These are phyloP conservation scores for Craspedostauros australis DNA, from an alignment of 108 stramenopile species.

Conservation along the genomic window DNA sequence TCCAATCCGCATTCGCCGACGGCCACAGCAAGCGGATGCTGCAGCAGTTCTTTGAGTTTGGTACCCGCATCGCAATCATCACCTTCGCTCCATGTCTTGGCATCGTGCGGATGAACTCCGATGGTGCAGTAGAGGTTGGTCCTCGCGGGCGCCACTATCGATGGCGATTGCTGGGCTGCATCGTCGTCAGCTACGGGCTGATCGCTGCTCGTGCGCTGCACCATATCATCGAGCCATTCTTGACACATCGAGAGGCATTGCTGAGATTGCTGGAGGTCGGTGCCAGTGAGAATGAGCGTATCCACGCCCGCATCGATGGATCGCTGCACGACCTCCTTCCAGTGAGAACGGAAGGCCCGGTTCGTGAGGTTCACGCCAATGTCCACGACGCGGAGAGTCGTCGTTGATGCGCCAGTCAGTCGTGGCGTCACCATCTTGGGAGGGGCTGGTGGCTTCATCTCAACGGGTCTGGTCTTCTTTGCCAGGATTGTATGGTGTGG, in stretches of 20 bases:
- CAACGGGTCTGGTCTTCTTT: no score
- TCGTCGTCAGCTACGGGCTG: no score
- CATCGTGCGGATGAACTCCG: conserved; percentile 51
- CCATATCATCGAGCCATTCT: conserved; percentile 34
- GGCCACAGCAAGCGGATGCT: conserved; percentile 33
- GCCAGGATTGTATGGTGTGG: no score
- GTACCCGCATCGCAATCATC: conserved; percentile 5
- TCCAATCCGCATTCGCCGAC: conserved; percentile 52
- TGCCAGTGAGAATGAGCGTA: conserved; percentile 35
- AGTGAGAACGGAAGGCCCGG: conserved; percentile 28
- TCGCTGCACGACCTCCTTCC: conserved; percentile 39
- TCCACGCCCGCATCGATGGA: conserved; percentile 41
- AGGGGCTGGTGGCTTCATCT: no score
- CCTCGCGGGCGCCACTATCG: no score
- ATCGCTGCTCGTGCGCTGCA: no score
- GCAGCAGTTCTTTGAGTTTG: conserved; percentile 2
- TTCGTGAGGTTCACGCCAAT: conserved; percentile 48
- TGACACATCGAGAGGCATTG: conserved; percentile 27
- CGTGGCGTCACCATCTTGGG: no score
- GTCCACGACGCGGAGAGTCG: no score
- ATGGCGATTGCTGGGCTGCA: no score
- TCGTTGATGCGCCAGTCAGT: no score
- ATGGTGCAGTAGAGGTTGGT: conserved; percentile 31
- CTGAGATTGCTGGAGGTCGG: conserved; percentile 18
- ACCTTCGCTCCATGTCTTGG: conserved; percentile 27